Conservation (phyloP, 1,139 yeast genomes). For the Yamadazyma blattariae region DNA sequence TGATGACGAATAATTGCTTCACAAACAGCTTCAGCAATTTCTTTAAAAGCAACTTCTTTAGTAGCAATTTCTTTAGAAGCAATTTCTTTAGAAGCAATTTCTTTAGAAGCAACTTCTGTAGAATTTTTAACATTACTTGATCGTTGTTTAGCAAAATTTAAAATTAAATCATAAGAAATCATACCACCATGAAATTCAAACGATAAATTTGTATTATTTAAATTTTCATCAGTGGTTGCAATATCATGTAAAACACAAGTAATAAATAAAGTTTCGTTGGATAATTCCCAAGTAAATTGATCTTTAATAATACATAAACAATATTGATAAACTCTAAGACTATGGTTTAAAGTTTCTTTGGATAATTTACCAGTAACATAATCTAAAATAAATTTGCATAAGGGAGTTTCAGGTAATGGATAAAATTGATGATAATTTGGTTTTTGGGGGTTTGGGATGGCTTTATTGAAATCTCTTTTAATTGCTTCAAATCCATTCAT, state of each 20-base stretch:
- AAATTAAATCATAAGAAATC: constrained; percentile 27
- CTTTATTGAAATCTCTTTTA: constrained; percentile 26
- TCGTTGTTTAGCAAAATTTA: too few relatives aligned
- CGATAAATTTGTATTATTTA: constrained; percentile 35
- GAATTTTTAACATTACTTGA: too few relatives aligned
- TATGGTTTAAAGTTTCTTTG: constrained; percentile 26
- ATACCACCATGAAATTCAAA: constrained; percentile 39
- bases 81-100: too few relatives aligned
- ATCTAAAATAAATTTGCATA: constrained; percentile 20
- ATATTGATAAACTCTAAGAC: constrained; percentile 33
- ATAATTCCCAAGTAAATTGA: constrained; percentile 35
- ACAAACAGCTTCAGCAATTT: constrained; percentile 37
- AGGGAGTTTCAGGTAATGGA: constrained; percentile 20
- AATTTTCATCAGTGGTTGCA: constrained; percentile 34
- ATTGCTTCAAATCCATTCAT: constrained; percentile 31
- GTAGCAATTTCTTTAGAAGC: too few relatives aligned
- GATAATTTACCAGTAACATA: constrained; percentile 28
- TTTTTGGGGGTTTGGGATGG: constrained; percentile 23
- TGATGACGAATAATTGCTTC: constrained; percentile 41
- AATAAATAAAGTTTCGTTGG: constrained; percentile 27
- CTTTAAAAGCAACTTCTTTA: constrained; percentile 24
- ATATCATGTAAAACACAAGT: constrained; percentile 37
- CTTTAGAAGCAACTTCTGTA: too few relatives aligned
- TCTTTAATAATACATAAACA: constrained; percentile 33
- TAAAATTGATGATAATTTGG: constrained; percentile 25